phyloP scores from a whole-genome alignment of 1,284 basidiomycete species.

The Cryptococcus wingfieldii region DNA sequence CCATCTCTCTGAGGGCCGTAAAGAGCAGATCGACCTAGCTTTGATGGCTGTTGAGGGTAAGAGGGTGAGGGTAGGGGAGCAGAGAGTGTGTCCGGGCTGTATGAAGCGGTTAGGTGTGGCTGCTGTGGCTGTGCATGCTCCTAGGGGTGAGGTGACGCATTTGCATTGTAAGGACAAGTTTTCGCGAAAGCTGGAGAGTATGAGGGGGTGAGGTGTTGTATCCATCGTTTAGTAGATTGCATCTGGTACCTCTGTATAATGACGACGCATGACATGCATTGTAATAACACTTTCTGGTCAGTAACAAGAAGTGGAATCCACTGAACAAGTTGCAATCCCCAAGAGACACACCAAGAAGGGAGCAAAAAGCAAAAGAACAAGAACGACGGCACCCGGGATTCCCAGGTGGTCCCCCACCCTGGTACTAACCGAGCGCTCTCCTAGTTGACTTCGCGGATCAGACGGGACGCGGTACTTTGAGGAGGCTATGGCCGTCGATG shows the following conservation, averaged over 20 bases:
- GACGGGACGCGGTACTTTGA: too few relatives aligned
- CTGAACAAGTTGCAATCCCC: too few relatives aligned
- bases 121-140: constrained; percentile 89
- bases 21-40: constrained; percentile 66
- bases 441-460: too few relatives aligned
- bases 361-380: too few relatives aligned
- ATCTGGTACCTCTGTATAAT: constrained; percentile 53
- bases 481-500: too few relatives aligned
- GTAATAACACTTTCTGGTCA: too few relatives aligned
- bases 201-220: constrained; percentile 7
- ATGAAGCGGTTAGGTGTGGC: constrained; percentile 90
- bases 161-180: constrained; percentile 87
- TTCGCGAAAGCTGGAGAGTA: constrained; percentile 45
- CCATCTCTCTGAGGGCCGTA: constrained; percentile 63
- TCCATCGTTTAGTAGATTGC: background rate
- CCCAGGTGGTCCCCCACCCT: too few relatives aligned
- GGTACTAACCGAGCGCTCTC: too few relatives aligned
- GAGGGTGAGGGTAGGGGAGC: constrained; percentile 85
- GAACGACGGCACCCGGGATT: too few relatives aligned
- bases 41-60: constrained; percentile 72
- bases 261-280: too few relatives aligned
- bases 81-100: constrained; percentile 92
- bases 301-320: too few relatives aligned
- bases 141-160: constrained; percentile 90
- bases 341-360: too few relatives aligned